Evolutionary conservation across 768 basidiomycete species (phyloP).

Genomic region (Hygrophorus pudorinus): DNA sequence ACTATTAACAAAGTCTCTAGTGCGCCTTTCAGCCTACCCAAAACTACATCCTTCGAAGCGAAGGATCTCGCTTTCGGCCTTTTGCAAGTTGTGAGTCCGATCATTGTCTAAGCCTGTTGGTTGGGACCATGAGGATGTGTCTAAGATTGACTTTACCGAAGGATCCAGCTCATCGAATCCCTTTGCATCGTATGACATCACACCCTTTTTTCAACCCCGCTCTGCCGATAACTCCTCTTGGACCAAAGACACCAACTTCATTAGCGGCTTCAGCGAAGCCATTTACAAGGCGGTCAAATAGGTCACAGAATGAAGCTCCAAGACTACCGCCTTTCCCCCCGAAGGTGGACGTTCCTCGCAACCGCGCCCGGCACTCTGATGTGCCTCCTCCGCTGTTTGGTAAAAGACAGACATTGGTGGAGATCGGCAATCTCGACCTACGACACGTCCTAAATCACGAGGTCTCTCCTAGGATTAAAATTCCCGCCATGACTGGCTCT

Average conservation of each 20-base stretch:
- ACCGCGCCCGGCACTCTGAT: constrained; percentile 4
- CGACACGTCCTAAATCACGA: constrained; percentile 14
- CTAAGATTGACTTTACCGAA: constrained; percentile 8
- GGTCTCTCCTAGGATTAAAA: constrained; percentile 6
- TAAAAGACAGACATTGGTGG: constrained; percentile 5
- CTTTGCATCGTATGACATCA: constrained; percentile 15
- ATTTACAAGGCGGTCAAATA: constrained; percentile 8
- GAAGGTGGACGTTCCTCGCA: background rate
- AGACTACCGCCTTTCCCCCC: constrained; percentile 1
- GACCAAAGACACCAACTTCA: background rate
- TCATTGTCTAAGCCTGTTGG: constrained; percentile 3
- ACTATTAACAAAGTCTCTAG: constrained; percentile 16
- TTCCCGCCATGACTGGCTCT: background rate
- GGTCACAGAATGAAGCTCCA: constrained; percentile 2
- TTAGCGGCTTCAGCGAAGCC: constrained; percentile 6
- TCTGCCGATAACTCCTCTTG: constrained; percentile 9
- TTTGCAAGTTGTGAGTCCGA: constrained; percentile 18
- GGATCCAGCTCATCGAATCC: constrained; percentile 19
- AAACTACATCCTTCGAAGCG: constrained; percentile 13
- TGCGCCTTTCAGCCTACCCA: constrained; percentile 16
- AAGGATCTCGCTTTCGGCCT: constrained; percentile 19
- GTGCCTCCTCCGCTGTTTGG: background rate
- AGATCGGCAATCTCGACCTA: constrained; percentile 16
- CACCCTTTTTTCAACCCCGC: constrained; percentile 23
- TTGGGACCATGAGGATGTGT: background rate